These are phyloP conservation scores for Aspergillus versicolor DNA, from an alignment of 2,329 filamentous ascomycete species.

Conservation along the genomic window DNA sequence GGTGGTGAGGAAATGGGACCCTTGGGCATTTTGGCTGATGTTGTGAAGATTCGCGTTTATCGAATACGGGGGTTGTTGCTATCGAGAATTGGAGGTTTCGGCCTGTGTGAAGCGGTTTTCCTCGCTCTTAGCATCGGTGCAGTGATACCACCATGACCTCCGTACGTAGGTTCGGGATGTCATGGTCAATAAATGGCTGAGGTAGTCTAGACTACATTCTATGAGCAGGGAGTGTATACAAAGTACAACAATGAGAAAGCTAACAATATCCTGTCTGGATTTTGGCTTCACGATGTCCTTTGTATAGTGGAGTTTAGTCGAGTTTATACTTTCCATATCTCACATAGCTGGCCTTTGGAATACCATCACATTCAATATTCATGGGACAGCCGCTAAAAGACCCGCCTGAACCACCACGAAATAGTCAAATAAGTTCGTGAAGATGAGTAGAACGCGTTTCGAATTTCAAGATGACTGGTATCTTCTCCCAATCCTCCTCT, in stretches of 20 bases:
- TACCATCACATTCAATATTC: not conserved
- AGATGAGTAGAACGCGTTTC: too few relatives aligned
- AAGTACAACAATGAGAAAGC: not conserved
- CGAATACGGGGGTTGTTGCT: not conserved
- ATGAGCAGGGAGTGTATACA: not conserved
- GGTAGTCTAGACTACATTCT: too few relatives aligned
- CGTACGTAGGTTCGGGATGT: too few relatives aligned
- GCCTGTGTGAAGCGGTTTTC: not conserved
- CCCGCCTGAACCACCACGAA: too few relatives aligned
- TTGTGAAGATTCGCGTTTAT: not conserved
- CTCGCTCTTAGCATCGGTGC: not conserved
- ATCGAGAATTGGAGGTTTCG: too few relatives aligned
- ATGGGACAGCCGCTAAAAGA: not conserved
- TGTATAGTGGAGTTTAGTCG: not conserved
- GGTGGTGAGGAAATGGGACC: conserved; percentile 1
- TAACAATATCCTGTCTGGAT: not conserved
- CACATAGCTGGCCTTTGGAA: not conserved
- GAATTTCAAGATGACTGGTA: too few relatives aligned
- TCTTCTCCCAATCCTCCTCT: too few relatives aligned
- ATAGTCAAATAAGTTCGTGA: conserved; percentile 1
- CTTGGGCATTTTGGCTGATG: not conserved
- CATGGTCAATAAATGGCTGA: too few relatives aligned
- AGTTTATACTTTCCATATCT: not conserved
- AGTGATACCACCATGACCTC: too few relatives aligned
- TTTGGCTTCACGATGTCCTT: not conserved